Percentiles rank a stretch among this genome's conserved stretches.
Evolutionary conservation across 2,329 filamentous ascomycete species (phyloP).

Genomic region (Pseudogymnoascus pannorum): DNA sequence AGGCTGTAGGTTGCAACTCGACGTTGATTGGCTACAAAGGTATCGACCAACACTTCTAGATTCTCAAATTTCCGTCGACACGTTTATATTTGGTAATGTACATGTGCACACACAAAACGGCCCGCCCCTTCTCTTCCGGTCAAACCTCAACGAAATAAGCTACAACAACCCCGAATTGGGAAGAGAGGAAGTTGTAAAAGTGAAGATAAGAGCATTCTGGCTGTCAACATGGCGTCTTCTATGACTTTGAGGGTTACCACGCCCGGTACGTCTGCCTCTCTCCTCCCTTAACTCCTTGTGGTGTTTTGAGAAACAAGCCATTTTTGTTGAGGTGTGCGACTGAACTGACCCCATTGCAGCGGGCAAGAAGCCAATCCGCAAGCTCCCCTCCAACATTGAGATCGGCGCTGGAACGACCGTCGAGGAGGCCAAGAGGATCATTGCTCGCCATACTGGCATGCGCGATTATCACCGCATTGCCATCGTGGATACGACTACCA

Average conservation of each 20-base stretch:
- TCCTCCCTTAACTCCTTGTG: background rate
- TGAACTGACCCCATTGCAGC: constrained; percentile 17
- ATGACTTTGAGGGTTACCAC: constrained; percentile 8
- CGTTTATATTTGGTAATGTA: background rate
- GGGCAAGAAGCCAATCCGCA: constrained; percentile 30
- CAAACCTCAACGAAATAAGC: background rate
- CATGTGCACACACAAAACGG: background rate
- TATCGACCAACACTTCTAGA: background rate
- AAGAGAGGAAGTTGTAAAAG: constrained; percentile 1
- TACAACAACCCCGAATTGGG: background rate
- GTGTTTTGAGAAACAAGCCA: background rate
- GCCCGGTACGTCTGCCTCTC: background rate
- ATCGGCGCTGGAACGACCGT: constrained; percentile 41
- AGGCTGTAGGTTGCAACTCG: background rate
- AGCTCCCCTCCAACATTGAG: constrained; percentile 47
- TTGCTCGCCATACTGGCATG: constrained; percentile 45
- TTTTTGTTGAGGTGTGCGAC: background rate
- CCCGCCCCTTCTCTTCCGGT: background rate
- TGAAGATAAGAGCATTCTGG: background rate
- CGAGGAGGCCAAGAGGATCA: constrained; percentile 50
- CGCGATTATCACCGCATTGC: constrained; percentile 55
- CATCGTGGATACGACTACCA: constrained; percentile 51
- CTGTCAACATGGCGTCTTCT: constrained; percentile 4
- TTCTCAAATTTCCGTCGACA: constrained; percentile 1
- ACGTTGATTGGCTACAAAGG: background rate